phyloP scores from a whole-genome alignment of 1,284 basidiomycete genomes.

The Waitea zeae region DNA sequence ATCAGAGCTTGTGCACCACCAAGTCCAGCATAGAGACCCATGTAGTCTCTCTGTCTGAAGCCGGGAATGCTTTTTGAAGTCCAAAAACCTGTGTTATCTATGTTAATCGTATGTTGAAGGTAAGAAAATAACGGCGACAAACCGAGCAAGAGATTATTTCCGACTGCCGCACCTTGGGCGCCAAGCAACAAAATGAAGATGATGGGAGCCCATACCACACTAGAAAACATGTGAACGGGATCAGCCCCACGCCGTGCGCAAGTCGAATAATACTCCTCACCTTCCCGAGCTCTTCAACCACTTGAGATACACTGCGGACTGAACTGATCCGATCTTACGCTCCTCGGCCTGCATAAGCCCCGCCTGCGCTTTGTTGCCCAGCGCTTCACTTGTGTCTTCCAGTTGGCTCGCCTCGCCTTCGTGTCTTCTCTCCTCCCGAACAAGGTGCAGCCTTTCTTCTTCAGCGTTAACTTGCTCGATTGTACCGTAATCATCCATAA shows the following conservation, averaged over 20 bases:
- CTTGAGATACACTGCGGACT: constrained; percentile 29
- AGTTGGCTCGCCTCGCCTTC: constrained; percentile 8
- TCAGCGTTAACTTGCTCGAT: too few relatives aligned
- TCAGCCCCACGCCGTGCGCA: too few relatives aligned
- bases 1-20: constrained; percentile 15
- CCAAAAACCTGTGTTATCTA: too few relatives aligned
- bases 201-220: constrained; percentile 19
- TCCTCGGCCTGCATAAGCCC: constrained; percentile 37
- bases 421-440: too few relatives aligned
- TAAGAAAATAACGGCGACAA: constrained; percentile 24
- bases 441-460: too few relatives aligned
- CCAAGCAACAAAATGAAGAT: constrained; percentile 17
- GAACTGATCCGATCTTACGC: constrained; percentile 33
- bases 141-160: constrained; percentile 21
- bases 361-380: constrained; percentile 8
- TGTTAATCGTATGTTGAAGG: too few relatives aligned
- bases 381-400: constrained; percentile 11
- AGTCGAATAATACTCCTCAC: too few relatives aligned
- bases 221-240: too few relatives aligned
- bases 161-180: constrained; percentile 16
- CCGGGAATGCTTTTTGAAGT: constrained; percentile 20
- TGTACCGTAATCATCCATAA: constrained; percentile 46
- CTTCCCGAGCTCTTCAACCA: constrained; percentile 29
- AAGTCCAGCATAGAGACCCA: constrained; percentile 19
- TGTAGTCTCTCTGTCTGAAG: constrained; percentile 32